Conservation (phyloP, 208 protist genomes). For the Trypanosoma boissoni region DNA sequence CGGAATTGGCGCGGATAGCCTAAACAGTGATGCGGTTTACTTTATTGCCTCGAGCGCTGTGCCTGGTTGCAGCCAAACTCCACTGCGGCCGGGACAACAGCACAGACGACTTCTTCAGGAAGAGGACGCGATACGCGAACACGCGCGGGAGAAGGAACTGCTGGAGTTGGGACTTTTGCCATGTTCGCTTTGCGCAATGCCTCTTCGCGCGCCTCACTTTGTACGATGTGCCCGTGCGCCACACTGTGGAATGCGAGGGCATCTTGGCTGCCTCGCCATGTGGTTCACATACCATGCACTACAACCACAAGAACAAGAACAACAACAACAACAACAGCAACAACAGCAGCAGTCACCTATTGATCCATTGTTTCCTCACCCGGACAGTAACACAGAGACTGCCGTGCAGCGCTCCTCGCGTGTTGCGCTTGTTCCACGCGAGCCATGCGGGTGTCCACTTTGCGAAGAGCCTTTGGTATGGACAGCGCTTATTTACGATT, state of each 20-base stretch:
- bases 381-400: neutral
- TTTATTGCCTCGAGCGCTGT: no score
- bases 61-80: slow-evolving; percentile 3
- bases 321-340: neutral
- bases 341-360: neutral
- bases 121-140: slow-evolving; percentile 49
- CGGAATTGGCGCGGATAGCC: neutral
- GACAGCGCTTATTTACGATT: slow-evolving; percentile 46
- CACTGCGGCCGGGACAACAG: neutral
- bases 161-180: slow-evolving; percentile 42
- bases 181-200: slow-evolving; percentile 73
- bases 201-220: slow-evolving; percentile 50
- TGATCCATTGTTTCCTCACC: neutral
- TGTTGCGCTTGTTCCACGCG: slow-evolving; percentile 13
- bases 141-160: slow-evolving; percentile 35
- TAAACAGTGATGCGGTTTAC: no score
- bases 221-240: slow-evolving; percentile 62
- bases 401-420: neutral
- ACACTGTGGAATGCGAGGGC: slow-evolving; percentile 56
- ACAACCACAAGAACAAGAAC: neutral
- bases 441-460: slow-evolving; percentile 59
- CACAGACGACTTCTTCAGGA: slow-evolving; percentile 24
- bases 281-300: slow-evolving; percentile 45
- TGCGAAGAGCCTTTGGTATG: slow-evolving; percentile 66
- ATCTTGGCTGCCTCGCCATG: slow-evolving; percentile 73